Evolutionary conservation across 176 grass and related monocot genomes (phyloP), one percentile per base, ranked within the genome.

Genomic region (Oryza officinalis): DNA sequence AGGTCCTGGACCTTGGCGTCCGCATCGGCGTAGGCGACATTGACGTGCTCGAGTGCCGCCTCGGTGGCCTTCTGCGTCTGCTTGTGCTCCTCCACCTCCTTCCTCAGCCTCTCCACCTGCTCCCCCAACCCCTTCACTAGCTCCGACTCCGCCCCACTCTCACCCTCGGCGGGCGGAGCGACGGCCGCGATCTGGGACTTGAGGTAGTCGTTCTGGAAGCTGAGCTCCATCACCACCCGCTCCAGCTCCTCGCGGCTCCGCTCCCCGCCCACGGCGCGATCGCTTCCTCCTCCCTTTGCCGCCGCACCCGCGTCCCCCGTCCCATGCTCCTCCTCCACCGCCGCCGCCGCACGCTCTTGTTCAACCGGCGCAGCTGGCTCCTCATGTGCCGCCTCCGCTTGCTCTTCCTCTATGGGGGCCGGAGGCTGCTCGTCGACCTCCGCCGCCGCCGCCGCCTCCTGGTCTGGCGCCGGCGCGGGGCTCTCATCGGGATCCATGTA

Each of bases 1-100:
- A 96, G 88, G 70, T 86, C 84, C 78, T 96, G 91, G 65, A 88
- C 88, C 85, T 99, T 99, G 78, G 86, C 86, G 37, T 96, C 96
- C 28, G 93, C 96, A 61, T 99, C 93, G 5, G 87, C 85, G 37
- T 94, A 91, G 35, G 89, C 69, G 52, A 87, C 74, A 75, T 94
- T 90, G 49, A 99, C 93, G 70, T 96, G 93, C 75, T 92, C 96
- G 17, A 99, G 77, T 15, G 93, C 96, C 63, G 75, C 79, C 45
- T 99, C 87, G 8, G 87, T 84, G 11, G 92, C 96, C 80, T 90
- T 90, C 79, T 93, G 96, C 27, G 89, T 96, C 85, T 89, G 87
- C 65, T 79, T 93, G 73, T 96, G 91, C 84, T 90, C 89, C 54
- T 72, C 84, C 76, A 81, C 89, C 80, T 96, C 89, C 85, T 78